Conservation (phyloP, 225 moss, liverwort and hornwort species). For the Anthoceros angustus region DNA sequence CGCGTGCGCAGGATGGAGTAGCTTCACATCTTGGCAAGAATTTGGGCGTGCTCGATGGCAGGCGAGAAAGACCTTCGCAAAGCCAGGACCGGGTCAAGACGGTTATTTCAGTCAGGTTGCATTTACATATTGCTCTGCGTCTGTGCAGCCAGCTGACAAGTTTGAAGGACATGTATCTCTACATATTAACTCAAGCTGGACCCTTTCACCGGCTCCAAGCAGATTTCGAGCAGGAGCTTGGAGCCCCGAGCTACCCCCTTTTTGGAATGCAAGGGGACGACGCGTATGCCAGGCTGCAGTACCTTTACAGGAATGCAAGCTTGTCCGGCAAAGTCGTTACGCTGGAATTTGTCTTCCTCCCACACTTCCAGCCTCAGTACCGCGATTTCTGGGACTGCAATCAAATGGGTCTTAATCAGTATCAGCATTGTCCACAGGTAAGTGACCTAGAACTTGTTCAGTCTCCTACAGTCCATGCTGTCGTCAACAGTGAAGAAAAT, state of each 20-base stretch:
- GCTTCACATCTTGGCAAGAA: too few relatives aligned
- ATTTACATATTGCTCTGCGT: neutral
- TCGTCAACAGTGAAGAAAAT: neutral
- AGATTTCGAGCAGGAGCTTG: conserved; percentile 57
- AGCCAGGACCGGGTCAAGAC: too few relatives aligned
- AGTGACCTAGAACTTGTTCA: conserved; percentile 2
- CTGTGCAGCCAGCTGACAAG: too few relatives aligned
- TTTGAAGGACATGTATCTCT: too few relatives aligned
- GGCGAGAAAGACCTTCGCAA: too few relatives aligned
- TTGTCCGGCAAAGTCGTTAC: conserved; percentile 89
- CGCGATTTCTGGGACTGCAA: conserved; percentile 79
- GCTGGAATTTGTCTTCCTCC: conserved; percentile 41
- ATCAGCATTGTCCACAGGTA: neutral
- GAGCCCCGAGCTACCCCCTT: conserved; percentile 34
- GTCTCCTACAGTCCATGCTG: neutral
- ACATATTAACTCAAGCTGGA: neutral
- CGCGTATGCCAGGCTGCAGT: conserved; percentile 51
- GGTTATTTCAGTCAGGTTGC: too few relatives aligned
- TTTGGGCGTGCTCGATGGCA: too few relatives aligned
- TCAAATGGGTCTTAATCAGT: neutral
- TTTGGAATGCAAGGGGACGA: conserved; percentile 37
- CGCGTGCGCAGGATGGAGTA: too few relatives aligned
- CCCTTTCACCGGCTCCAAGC: conserved; percentile 12
- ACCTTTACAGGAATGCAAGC: conserved; percentile 43
- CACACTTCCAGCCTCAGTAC: conserved; percentile 71